Conservation (phyloP, 1,139 yeast genomes). For the Debaryomycetaceae sp. region DNA sequence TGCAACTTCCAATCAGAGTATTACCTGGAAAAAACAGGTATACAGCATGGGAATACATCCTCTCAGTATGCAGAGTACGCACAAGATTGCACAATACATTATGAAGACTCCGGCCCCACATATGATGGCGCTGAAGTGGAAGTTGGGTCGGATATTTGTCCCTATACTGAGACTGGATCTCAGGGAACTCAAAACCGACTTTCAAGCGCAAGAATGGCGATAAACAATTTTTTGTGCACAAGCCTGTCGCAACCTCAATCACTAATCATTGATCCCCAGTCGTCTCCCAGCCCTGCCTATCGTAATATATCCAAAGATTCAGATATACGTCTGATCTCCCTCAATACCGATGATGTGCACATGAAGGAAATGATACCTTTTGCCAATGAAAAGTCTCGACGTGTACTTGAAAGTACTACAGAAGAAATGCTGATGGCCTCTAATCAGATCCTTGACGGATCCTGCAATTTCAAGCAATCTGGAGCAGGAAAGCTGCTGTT, state of each 20-base stretch:
- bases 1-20: neutral
- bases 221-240: no score
- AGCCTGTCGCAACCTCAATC: no score
- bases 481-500: no score
- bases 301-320: no score
- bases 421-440: neutral
- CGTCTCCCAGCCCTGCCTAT: no score
- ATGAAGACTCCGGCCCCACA: neutral
- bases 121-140: neutral
- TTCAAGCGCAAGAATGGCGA: neutral
- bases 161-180: neutral
- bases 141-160: neutral
- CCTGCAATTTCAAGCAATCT: no score
- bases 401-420: neutral
- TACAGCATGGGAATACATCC: neutral
- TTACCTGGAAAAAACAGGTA: neutral
- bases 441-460: no score
- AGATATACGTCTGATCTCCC: neutral
- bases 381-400: neutral
- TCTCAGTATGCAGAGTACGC: neutral
- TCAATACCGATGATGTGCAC: neutral
- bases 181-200: neutral
- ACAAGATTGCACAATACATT: neutral
- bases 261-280: no score
- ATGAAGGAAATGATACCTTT: neutral